Conservation (phyloP, 495 filamentous ascomycete genomes). For the Penicillium daleae region DNA sequence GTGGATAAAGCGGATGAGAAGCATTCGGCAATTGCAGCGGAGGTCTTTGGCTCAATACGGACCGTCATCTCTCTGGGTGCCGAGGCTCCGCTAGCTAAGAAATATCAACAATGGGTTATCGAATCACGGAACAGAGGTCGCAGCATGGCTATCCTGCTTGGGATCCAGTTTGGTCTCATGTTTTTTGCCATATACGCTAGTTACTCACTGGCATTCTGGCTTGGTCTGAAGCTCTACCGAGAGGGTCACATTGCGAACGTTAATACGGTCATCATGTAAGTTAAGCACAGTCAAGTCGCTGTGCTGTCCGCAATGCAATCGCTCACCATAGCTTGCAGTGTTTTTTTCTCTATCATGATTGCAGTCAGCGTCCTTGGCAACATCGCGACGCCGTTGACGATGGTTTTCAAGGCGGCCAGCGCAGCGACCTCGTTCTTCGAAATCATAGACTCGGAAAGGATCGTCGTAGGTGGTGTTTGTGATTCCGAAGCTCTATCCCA, state of each 20-base stretch:
- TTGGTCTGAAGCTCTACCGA: neutral
- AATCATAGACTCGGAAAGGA: neutral
- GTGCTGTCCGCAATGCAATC: neutral
- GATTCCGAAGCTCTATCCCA: neutral
- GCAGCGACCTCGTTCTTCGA: neutral
- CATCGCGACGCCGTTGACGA: neutral
- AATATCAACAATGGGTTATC: neutral
- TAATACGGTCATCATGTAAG: neutral
- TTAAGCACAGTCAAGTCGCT: too few species aligned
- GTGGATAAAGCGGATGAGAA: neutral
- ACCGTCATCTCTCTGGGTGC: neutral
- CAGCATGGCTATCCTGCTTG: neutral
- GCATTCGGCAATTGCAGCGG: neutral
- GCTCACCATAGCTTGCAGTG: neutral
- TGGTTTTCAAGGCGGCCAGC: neutral
- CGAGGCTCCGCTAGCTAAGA: neutral
- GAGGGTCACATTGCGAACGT: neutral
- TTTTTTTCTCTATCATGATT: neutral
- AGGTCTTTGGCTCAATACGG: neutral
- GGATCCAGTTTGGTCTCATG: neutral
- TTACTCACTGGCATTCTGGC: neutral
- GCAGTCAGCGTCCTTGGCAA: neutral
- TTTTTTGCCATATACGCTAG: neutral
- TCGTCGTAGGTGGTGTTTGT: neutral
- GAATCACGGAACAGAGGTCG: neutral